phyloP scores from a whole-genome alignment of 495 filamentous ascomycete species.

The Neurospora hispaniola region DNA sequence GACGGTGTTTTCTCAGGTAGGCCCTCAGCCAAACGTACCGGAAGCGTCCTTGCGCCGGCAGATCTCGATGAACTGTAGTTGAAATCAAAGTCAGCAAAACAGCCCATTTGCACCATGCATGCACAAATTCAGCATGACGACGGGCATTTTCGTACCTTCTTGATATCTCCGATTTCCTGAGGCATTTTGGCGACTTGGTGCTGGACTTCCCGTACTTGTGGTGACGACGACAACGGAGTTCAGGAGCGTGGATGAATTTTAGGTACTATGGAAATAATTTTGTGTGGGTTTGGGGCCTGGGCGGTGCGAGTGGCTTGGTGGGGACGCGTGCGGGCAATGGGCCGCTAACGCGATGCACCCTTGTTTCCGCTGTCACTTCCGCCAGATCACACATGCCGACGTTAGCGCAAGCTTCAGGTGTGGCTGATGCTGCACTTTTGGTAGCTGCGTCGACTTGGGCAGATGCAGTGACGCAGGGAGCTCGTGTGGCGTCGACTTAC shows the following conservation, averaged over 20 bases:
- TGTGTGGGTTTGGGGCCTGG: conserved; percentile 19
- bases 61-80: conserved; percentile 91
- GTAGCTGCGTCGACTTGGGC: neutral
- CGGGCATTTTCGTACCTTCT: conserved; percentile 42
- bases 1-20: neutral
- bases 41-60: conserved; percentile 97
- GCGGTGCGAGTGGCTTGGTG: conserved; percentile 5
- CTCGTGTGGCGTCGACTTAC: neutral
- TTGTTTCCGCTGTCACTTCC: neutral
- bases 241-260: conserved; percentile 21
- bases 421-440: conserved; percentile 3
- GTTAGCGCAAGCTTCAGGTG: neutral
- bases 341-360: neutral
- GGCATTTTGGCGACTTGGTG: conserved; percentile 62
- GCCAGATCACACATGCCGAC: neutral
- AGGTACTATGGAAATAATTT: conserved; percentile 19
- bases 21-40: conserved; percentile 49
- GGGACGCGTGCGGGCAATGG: neutral
- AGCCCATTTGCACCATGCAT: neutral
- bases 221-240: conserved; percentile 20
- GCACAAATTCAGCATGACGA: neutral
- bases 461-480: neutral
- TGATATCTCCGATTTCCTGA: conserved; percentile 97
- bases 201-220: conserved; percentile 18
- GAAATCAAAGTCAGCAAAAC: conserved; percentile 22